Conservation (phyloP, 1,284 basidiomycete species). For the Golubevia pallescens region DNA sequence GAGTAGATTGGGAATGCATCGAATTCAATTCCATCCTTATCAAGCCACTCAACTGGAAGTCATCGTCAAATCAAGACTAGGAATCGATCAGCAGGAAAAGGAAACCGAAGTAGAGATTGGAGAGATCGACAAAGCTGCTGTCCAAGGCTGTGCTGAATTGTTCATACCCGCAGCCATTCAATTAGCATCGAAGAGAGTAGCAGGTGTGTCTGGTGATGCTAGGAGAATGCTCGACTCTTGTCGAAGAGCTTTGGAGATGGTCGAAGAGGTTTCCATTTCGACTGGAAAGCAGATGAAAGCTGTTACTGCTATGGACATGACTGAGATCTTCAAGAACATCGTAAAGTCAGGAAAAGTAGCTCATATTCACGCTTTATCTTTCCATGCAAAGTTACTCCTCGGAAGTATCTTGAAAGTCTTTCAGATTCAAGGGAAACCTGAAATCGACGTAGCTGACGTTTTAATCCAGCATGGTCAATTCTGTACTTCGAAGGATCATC, state of each 20-base stretch:
- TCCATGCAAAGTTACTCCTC: slow-evolving; percentile 54
- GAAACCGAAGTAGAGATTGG: slow-evolving; percentile 69
- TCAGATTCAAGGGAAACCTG: neutral
- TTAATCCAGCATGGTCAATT: slow-evolving; percentile 20
- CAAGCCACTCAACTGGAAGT: slow-evolving; percentile 78
- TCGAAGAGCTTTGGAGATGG: slow-evolving; percentile 62
- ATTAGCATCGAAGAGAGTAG: slow-evolving; percentile 88
- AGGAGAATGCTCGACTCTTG: slow-evolving; percentile 91
- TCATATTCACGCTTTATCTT: slow-evolving; percentile 41
- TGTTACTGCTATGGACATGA: slow-evolving; percentile 78
- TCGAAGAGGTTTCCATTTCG: too few relatives aligned
- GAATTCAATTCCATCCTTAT: slow-evolving; percentile 95
- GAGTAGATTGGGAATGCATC: slow-evolving; percentile 90
- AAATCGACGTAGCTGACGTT: too few relatives aligned
- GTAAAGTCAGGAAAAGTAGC: slow-evolving; percentile 81
- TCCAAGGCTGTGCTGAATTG: slow-evolving; percentile 71
- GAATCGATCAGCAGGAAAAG: slow-evolving; percentile 25
- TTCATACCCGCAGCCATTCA: slow-evolving; percentile 77
- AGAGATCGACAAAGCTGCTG: slow-evolving; percentile 48
- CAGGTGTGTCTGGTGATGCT: slow-evolving; percentile 92
- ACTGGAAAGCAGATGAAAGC: slow-evolving; percentile 56
- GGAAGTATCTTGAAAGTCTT: slow-evolving; percentile 43
- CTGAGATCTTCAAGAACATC: slow-evolving; percentile 83
- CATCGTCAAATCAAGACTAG: slow-evolving; percentile 83
- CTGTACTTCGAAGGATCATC: slow-evolving; percentile 37